Percentiles rank a stretch among this genome's conserved stretches.
phyloP scores from a whole-genome alignment of 768 basidiomycete genomes.

The Phylloporus sp. region DNA sequence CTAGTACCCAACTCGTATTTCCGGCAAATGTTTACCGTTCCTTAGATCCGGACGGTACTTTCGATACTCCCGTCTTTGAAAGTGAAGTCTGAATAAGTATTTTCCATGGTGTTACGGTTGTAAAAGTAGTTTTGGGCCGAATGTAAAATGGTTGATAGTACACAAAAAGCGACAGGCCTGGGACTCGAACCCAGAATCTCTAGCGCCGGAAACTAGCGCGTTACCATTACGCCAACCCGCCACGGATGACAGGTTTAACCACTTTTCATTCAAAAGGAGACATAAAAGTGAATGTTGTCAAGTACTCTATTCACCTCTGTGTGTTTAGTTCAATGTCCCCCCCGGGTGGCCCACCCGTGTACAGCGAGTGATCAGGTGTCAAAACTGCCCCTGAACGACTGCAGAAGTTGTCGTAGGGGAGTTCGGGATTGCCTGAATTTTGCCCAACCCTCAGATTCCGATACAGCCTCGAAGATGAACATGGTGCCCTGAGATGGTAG shows the following conservation, averaged over 20 bases:
- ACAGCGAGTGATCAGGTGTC: too few relatives aligned
- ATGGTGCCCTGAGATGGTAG: too few relatives aligned
- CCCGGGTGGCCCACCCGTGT: too few relatives aligned
- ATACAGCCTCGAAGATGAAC: too few relatives aligned
- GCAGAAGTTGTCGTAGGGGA: too few relatives aligned
- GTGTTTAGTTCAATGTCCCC: too few relatives aligned
- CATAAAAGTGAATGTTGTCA: too few relatives aligned
- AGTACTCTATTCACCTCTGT: too few relatives aligned
- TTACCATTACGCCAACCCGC: constrained; percentile 65
- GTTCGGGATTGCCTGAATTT: too few relatives aligned
- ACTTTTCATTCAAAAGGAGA: not conserved
- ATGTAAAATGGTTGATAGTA: not conserved
- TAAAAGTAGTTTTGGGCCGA: constrained; percentile 5
- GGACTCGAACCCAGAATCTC: constrained; percentile 63
- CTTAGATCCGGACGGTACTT: constrained; percentile 37
- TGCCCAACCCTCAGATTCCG: too few relatives aligned
- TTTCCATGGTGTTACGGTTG: not conserved
- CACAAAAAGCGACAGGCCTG: constrained; percentile 50
- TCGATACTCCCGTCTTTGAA: constrained; percentile 44
- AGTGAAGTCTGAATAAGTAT: not conserved
- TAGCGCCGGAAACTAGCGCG: constrained; percentile 64
- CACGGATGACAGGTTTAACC: constrained; percentile 3
- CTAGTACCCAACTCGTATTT: too few relatives aligned
- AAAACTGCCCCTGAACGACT: too few relatives aligned
- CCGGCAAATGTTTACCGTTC: not conserved